Conservation (phyloP, 176 grass and related monocot species). For the Oryza longistaminata region DNA sequence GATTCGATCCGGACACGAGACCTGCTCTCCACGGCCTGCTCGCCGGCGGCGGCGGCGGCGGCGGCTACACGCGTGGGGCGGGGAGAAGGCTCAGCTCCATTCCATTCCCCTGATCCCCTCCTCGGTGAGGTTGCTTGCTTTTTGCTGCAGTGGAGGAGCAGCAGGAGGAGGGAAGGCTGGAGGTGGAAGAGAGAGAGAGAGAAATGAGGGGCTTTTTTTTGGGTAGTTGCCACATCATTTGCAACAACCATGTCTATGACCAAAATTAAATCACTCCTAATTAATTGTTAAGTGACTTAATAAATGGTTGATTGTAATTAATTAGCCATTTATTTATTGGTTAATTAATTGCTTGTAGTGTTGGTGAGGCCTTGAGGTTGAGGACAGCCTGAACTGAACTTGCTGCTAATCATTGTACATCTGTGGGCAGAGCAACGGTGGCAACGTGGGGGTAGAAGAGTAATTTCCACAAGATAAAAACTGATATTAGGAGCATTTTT, state of each 20-base stretch:
- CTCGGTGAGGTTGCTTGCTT: constrained; percentile 21
- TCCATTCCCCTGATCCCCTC: constrained; percentile 2
- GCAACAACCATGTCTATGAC: constrained; percentile 7
- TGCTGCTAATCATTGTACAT: background rate
- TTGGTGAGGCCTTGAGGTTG: too few species aligned
- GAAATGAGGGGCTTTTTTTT: background rate
- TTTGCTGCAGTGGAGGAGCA: constrained; percentile 7
- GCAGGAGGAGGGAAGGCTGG: background rate
- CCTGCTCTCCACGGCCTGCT: background rate
- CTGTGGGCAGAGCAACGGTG: background rate
- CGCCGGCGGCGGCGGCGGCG: background rate
- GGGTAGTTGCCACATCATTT: constrained; percentile 34
- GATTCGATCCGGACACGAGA: background rate
- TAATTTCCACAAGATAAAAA: background rate
- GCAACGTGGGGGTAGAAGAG: background rate
- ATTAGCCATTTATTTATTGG: background rate
- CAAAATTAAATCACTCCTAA: background rate
- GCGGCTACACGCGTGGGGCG: constrained; percentile 5
- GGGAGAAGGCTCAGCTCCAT: constrained; percentile 34
- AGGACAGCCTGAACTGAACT: too few species aligned
- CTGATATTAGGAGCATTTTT: background rate
- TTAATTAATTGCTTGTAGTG: background rate
- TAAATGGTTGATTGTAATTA: background rate
- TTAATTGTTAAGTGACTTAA: background rate
- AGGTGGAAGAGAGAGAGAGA: background rate